These are phyloP conservation scores for Pisolithus thermaeus DNA, from an alignment of 1,284 basidiomycete genomes.

Conservation along the genomic window DNA sequence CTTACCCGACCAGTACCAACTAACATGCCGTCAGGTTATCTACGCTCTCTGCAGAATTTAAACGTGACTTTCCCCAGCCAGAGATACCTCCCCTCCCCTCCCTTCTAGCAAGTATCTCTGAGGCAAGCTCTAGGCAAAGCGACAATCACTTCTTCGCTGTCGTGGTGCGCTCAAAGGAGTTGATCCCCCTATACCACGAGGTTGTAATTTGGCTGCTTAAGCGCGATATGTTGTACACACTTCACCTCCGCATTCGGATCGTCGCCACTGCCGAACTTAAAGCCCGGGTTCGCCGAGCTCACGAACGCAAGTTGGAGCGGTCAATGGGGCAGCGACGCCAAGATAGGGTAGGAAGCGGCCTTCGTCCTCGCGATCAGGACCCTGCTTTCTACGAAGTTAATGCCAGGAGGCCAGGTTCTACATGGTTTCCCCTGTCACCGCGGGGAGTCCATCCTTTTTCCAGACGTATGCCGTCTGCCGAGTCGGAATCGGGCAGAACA, in stretches of 20 bases:
- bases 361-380: constrained; percentile 18
- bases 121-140: constrained; percentile 53
- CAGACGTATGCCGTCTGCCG: constrained; percentile 37
- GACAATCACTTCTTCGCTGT: constrained; percentile 74
- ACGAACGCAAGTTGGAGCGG: constrained; percentile 39
- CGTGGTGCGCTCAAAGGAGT: constrained; percentile 62
- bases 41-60: constrained; percentile 59
- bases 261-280: constrained; percentile 79
- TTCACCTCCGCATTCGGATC: constrained; percentile 83
- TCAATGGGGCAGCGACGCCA: constrained; percentile 22
- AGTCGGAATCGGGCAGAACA: constrained; percentile 35
- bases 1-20: not conserved
- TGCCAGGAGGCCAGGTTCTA: constrained; percentile 13
- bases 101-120: constrained; percentile 69
- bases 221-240: constrained; percentile 77
- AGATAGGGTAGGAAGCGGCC: constrained; percentile 19
- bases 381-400: constrained; percentile 19
- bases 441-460: constrained; percentile 41
- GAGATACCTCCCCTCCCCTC: constrained; percentile 67
- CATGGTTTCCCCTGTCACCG: constrained; percentile 48
- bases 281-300: constrained; percentile 45
- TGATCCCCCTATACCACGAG: constrained; percentile 68
- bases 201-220: constrained; percentile 93
- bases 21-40: constrained; percentile 42
- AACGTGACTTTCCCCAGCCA: constrained; percentile 56